phyloP scores from a whole-genome alignment of 2,329 filamentous ascomycete genomes.

The Cercospora nicotianae region DNA sequence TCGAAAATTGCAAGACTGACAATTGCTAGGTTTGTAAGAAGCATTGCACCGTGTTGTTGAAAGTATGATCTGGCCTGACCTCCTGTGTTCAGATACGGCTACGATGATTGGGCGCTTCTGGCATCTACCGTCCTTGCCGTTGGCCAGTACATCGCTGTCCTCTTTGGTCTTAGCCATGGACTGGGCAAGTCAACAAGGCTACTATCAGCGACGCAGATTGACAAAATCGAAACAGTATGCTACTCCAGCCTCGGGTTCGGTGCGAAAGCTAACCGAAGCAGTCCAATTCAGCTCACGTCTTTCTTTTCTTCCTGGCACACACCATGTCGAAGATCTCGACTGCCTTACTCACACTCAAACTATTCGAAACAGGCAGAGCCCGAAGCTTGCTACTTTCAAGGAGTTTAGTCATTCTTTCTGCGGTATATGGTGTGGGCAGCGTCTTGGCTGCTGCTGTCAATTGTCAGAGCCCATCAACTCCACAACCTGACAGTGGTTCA shows the following conservation, averaged over 20 bases:
- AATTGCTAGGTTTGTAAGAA: background rate
- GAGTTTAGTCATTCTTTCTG: slow-evolving; percentile 14
- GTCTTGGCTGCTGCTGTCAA: slow-evolving; percentile 15
- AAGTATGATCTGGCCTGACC: background rate
- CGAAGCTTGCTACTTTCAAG: slow-evolving; percentile 21
- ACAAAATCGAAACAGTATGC: slow-evolving; percentile 18
- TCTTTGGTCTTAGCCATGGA: slow-evolving; percentile 25
- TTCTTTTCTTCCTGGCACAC: slow-evolving; percentile 23
- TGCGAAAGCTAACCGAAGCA: slow-evolving; percentile 7
- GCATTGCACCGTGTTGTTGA: background rate
- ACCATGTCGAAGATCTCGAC: slow-evolving; percentile 26
- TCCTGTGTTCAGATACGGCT: slow-evolving; percentile 23
- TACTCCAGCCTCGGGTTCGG: background rate
- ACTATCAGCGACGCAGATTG: slow-evolving; percentile 11
- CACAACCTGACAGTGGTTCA: background rate
- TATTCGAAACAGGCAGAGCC: slow-evolving; percentile 24
- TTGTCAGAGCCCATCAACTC: slow-evolving; percentile 14
- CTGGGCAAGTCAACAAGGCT: slow-evolving; percentile 22
- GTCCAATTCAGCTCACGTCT: slow-evolving; percentile 20
- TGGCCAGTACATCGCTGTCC: slow-evolving; percentile 29
- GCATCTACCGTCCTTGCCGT: slow-evolving; percentile 28
- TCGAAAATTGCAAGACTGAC: background rate
- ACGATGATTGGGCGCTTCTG: slow-evolving; percentile 35
- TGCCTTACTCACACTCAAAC: slow-evolving; percentile 22
- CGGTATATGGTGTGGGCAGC: slow-evolving; percentile 16